Base-by-base conservation (phyloP, 768 basidiomycete genomes). In the Russula sp. region DNA sequence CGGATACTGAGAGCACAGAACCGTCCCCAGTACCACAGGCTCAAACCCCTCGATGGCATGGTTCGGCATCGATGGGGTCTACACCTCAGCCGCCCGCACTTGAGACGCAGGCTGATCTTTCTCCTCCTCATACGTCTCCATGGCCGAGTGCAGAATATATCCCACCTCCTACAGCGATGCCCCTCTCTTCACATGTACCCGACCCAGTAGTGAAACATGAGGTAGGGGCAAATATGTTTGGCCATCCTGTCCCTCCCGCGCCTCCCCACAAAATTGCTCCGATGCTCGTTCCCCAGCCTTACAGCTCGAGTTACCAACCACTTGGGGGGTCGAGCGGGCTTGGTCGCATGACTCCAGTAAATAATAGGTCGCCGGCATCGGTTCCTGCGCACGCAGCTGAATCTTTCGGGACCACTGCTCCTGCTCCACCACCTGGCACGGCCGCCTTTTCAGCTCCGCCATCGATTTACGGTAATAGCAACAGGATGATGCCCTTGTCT, bases 261-360 rank as follows among this genome's bases (percentile, higher is more conserved):
- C 36, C 9, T 13, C 10, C 35, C n/a, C 16, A 45, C 36, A 38
- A 59, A 13, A 25, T 22, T 10, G 7, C 11, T 18, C 2, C 50
- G 7, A 20, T 45, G 34, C 42, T 38, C 43, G n/a, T 48, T 25
- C 45, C 61, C 2, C 51, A 32, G 18, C 38, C 61, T 2, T 63
- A 63, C 49, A 36, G 22, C 7, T 52, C 56, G 32, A 42, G 46
- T 11, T 63, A 63, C 35, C 1, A 34, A 10, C 57, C 61, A 9
- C 61, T 63, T 8, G 56, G 45, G n/a, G 61, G 61, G 10, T 63
- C 57, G 18, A 59, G 52, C 29, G 46, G 52, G 38, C 41, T 59
- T 7, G 57, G 51, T 36, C 43, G 7, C 7, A 20, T 45, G 1
- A 22, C 18, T 0, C 52, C 43, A 9, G 20, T 20, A 39, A 32